Conservation (phyloP, 1,139 yeast species). For the Maudiozyma humilis region DNA sequence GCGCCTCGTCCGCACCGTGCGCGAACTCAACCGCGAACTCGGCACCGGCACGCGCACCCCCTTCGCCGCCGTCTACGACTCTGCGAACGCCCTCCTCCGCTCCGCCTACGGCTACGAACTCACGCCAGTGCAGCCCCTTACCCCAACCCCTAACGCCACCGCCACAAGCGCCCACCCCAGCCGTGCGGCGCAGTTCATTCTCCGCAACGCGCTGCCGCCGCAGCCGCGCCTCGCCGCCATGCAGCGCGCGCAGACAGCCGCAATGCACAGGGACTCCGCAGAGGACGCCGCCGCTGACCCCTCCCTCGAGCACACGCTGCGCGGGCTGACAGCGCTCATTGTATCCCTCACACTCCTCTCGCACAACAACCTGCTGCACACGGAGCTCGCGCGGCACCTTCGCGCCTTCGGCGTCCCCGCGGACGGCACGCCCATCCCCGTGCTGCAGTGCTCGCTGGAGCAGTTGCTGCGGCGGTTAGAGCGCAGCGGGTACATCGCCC, state of each 20-base stretch:
- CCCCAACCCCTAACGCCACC: no score
- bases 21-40: no score
- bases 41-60: no score
- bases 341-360: conserved; percentile 23
- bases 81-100: no score
- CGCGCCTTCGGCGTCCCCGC: conserved; percentile 25
- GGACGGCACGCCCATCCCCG: conserved; percentile 24
- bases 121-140: no score
- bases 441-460: conserved; percentile 17
- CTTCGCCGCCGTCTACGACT: no score
- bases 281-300: conserved; percentile 13
- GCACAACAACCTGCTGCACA: conserved; percentile 24
- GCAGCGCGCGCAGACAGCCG: conserved; percentile 8
- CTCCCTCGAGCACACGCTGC: conserved; percentile 18
- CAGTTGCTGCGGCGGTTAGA: conserved; percentile 21
- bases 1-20: no score
- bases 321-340: conserved; percentile 21
- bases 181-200: conserved; percentile 20
- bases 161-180: no score
- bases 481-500: conserved; percentile 19
- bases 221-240: conserved; percentile 13
- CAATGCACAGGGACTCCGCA: conserved; percentile 17
- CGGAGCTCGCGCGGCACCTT: conserved; percentile 19
- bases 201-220: conserved; percentile 16
- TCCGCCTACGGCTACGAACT: no score